Evolutionary conservation across 169 alveolate genomes (phyloP).

Genomic region (Plasmodium chabaudi): DNA sequence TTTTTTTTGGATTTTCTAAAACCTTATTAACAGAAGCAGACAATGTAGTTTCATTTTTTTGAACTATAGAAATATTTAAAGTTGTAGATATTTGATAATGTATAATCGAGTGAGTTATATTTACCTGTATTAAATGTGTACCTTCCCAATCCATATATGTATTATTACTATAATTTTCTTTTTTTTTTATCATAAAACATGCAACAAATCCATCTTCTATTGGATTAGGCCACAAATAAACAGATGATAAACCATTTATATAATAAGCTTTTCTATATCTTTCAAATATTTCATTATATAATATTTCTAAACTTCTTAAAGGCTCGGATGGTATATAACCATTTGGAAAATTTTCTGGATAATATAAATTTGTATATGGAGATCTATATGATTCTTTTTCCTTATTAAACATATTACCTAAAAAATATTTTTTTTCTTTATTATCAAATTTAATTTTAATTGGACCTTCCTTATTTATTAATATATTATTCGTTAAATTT

Average conservation of each 20-base stretch:
- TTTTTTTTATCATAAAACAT: constrained; percentile 58
- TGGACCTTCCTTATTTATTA: constrained; percentile 60
- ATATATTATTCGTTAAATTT: constrained; percentile 57
- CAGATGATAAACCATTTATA: constrained; percentile 59
- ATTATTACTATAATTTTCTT: constrained; percentile 14
- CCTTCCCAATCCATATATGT: constrained; percentile 50
- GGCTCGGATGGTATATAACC: constrained; percentile 56
- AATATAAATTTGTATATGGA: constrained; percentile 51
- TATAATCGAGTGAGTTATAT: constrained; percentile 20
- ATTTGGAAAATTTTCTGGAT: constrained; percentile 39
- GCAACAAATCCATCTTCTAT: constrained; percentile 72
- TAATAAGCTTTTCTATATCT: constrained; percentile 59
- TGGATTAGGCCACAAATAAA: constrained; percentile 65
- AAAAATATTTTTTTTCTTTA: constrained; percentile 42
- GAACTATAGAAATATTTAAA: constrained; percentile 23
- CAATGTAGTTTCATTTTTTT: constrained; percentile 33
- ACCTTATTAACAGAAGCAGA: constrained; percentile 66
- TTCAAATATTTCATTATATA: constrained; percentile 46
- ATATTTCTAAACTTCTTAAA: constrained; percentile 47
- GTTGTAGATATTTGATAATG: constrained; percentile 61
- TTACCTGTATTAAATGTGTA: constrained; percentile 70
- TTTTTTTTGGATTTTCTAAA: constrained; percentile 58
- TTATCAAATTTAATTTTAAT: constrained; percentile 61
- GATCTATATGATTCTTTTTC: constrained; percentile 72
- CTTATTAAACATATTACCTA: constrained; percentile 67